Percentiles rank a stretch among this genome's conserved stretches.
phyloP scores from a whole-genome alignment of 1,284 basidiomycete genomes.

The Afroboletus lepidellus region DNA sequence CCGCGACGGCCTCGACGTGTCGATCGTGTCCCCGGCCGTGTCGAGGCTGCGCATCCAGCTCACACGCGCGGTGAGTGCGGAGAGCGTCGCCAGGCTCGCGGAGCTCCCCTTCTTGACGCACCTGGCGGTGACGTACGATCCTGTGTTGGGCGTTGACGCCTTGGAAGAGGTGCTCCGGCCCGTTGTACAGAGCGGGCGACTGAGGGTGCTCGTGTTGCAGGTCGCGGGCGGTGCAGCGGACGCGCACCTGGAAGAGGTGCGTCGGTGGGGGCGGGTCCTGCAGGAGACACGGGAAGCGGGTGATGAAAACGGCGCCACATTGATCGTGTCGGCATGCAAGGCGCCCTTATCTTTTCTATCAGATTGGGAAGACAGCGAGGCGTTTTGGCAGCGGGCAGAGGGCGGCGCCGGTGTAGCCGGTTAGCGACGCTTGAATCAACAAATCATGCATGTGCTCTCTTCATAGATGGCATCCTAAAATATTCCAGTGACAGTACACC shows the following conservation, averaged over 20 bases:
- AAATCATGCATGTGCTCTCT: not conserved
- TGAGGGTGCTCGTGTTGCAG: constrained; percentile 36
- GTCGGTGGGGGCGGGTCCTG: not conserved
- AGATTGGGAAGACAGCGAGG: constrained; percentile 8
- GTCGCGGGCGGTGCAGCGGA: constrained; percentile 24
- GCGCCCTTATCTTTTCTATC: constrained; percentile 5
- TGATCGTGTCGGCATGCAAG: not conserved
- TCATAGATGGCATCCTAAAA: too few species aligned
- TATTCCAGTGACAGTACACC: too few species aligned
- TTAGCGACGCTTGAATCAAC: not conserved
- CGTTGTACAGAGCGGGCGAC: constrained; percentile 24
- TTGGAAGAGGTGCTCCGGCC: constrained; percentile 35
- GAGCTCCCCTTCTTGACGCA: constrained; percentile 37
- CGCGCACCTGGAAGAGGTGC: constrained; percentile 2
- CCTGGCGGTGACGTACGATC: constrained; percentile 36
- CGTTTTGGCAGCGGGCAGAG: constrained; percentile 4
- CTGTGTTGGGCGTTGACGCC: constrained; percentile 11
- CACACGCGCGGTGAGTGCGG: constrained; percentile 18
- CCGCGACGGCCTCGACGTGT: constrained; percentile 38
- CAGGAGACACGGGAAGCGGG: not conserved
- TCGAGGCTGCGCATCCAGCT: constrained; percentile 40
- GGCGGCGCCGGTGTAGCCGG: not conserved
- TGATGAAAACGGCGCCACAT: not conserved
- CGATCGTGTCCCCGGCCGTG: constrained; percentile 32
- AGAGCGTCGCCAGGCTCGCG: constrained; percentile 29